phyloP scores from a whole-genome alignment of 148 eudicot species.

The Linanthus parryae region DNA sequence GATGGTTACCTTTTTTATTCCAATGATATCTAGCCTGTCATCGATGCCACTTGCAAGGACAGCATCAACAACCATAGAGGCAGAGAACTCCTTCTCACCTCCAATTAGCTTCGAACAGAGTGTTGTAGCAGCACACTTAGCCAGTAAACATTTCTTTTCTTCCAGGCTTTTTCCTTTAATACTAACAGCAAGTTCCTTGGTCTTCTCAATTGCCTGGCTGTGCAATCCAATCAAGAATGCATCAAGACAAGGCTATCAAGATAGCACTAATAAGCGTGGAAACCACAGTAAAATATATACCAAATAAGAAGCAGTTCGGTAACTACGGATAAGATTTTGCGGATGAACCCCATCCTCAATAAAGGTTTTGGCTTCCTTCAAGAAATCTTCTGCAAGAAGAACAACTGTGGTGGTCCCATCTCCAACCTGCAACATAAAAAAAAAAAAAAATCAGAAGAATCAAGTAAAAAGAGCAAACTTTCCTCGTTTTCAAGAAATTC shows the following conservation, averaged over 20 bases:
- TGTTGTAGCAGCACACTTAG: slow-evolving; percentile 92
- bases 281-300: slow-evolving; percentile 23
- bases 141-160: slow-evolving; percentile 71
- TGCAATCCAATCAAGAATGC: neutral
- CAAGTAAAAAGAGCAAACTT: too few relatives aligned
- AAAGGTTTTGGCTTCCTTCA: slow-evolving; percentile 90
- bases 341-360: slow-evolving; percentile 95
- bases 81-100: slow-evolving; percentile 93
- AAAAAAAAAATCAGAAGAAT: neutral
- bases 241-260: neutral
- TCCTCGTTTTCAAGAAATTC: too few relatives aligned
- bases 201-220: slow-evolving; percentile 67
- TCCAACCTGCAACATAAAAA: slow-evolving; percentile 65
- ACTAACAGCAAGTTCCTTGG: slow-evolving; percentile 73
- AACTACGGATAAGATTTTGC: slow-evolving; percentile 80
- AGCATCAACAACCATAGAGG: slow-evolving; percentile 87
- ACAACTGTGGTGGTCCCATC: slow-evolving; percentile 97
- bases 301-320: slow-evolving; percentile 59
- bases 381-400: slow-evolving; percentile 78
- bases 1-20: slow-evolving; percentile 76
- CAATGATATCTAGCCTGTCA: slow-evolving; percentile 79
- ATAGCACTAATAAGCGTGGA: neutral
- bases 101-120: slow-evolving; percentile 88
- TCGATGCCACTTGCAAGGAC: slow-evolving; percentile 73
- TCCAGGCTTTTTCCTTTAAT: slow-evolving; percentile 86